Evolutionary conservation across 257 asterid genomes (phyloP), one percentile per base, ranked within the genome.

Genomic region (Nicotiana undulata): DNA sequence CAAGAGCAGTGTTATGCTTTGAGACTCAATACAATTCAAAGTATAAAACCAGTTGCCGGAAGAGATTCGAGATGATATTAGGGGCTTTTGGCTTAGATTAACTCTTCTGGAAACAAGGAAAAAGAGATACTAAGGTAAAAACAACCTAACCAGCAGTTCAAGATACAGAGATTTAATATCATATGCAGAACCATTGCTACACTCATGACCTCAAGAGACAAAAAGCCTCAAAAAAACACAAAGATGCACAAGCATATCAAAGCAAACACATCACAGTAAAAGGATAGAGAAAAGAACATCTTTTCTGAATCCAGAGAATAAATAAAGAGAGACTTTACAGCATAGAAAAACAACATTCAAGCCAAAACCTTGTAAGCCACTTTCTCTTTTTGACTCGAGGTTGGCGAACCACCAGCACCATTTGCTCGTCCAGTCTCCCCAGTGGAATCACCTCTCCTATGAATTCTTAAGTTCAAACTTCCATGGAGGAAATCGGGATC

Each of bases 401-500:
- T 80, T 53, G 90, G 86, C 6, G 81, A 84, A 32, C 84, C 91
- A 75, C 76, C 80, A 83, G 92, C 85, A 46, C 88, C 92, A 84
- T 85, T 85, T n/a, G 79, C 85, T 79, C 86, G 80, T 63, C 88
- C 96, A 81, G 80, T 65, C 76, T 88, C 97, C 81, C 51, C 28
- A 40, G 85, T 85, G 82, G 92, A 88, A 83, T 89, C 97, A 76
- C 82, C 90, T 82, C 91, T 88, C 87, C 90, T 87, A 84, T 85
- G 95, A 66, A 91, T 85, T 86, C 91, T 87, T 80, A 94, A 85
- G 84, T 90, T 92, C 80, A 94, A 85, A 84, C 92, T 91, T 87
- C 97, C 94, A 11, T 86, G 95, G 81, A 86, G 86, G 81, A 87
- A 77, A 88, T 87, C 76, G 31, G 90, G 63, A 80, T 88, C 97